phyloP scores from a whole-genome alignment of 352 stramenopile species.

The Phytophthora crassamura region DNA sequence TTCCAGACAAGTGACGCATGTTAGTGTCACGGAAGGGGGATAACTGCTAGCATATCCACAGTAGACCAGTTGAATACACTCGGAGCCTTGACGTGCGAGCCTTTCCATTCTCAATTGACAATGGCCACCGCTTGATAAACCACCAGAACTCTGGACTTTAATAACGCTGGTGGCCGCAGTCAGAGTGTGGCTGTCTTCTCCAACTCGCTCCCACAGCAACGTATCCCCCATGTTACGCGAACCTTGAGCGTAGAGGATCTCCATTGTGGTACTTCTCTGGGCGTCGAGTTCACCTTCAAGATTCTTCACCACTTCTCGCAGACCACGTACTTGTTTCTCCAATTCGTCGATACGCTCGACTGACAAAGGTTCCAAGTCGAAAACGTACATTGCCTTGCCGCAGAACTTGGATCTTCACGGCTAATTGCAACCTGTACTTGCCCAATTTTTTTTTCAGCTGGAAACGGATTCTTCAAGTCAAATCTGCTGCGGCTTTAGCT shows the following conservation, averaged over 20 bases:
- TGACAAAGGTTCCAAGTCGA: constrained; percentile 3
- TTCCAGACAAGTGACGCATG: background rate
- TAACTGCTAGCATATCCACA: background rate
- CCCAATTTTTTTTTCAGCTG: background rate
- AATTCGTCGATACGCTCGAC: background rate
- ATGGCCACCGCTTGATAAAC: constrained; percentile 1
- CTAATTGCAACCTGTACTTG: background rate
- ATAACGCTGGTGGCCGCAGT: background rate
- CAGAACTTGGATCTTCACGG: background rate
- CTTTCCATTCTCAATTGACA: constrained; percentile 6
- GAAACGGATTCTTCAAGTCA: background rate
- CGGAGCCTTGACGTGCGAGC: background rate
- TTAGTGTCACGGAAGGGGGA: background rate
- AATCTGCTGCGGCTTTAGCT: no score
- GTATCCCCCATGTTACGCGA: background rate
- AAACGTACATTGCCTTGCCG: background rate
- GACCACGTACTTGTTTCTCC: background rate
- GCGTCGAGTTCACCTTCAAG: background rate
- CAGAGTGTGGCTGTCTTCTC: background rate
- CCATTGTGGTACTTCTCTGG: no score
- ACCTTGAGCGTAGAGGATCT: background rate
- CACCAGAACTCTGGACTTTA: background rate
- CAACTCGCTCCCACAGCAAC: background rate
- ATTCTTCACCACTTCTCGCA: constrained; percentile 2
- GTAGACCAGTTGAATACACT: background rate